Percentiles rank a stretch among this genome's conserved stretches.
Evolutionary conservation across 345 rosid species (phyloP).

Genomic region (Laguncularia racemosa): DNA sequence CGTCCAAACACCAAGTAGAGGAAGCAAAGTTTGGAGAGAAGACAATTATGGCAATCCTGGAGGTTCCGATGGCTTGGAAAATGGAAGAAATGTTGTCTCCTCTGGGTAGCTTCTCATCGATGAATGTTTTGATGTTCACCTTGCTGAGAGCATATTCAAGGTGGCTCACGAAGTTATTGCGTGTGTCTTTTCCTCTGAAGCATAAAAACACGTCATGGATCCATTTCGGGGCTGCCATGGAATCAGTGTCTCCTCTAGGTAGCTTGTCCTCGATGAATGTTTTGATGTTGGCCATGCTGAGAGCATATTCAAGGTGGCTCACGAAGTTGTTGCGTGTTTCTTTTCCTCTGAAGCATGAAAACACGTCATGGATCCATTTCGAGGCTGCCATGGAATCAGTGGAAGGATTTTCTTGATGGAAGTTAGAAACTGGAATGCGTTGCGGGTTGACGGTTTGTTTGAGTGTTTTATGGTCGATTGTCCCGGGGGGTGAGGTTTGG

Average conservation of each 20-base stretch:
- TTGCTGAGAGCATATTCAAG: not conserved
- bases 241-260: slow-evolving; percentile 4
- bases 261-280: slow-evolving; percentile 13
- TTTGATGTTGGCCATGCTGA: not conserved
- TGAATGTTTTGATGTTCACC: slow-evolving; percentile 1
- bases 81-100: slow-evolving; percentile 11
- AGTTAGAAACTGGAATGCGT: too few species aligned
- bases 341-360: slow-evolving; percentile 22
- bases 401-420: too few species aligned
- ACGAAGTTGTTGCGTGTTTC: slow-evolving; percentile 22
- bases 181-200: slow-evolving; percentile 23
- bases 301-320: slow-evolving; percentile 8
- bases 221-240: too few species aligned
- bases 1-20: slow-evolving; percentile 25
- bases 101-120: slow-evolving; percentile 6
- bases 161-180: slow-evolving; percentile 16
- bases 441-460: too few species aligned
- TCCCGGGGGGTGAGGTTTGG: too few species aligned
- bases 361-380: slow-evolving; percentile 18
- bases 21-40: slow-evolving; percentile 17
- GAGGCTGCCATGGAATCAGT: too few species aligned
- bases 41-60: slow-evolving; percentile 12
- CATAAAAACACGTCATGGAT: slow-evolving; percentile 26
- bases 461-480: too few species aligned
- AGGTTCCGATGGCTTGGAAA: slow-evolving; percentile 15